A percentile compares a stretch with the other conserved stretches of the same genome.
phyloP scores from a whole-genome alignment of 495 filamentous ascomycete genomes.

The Penicillium roqueforti region DNA sequence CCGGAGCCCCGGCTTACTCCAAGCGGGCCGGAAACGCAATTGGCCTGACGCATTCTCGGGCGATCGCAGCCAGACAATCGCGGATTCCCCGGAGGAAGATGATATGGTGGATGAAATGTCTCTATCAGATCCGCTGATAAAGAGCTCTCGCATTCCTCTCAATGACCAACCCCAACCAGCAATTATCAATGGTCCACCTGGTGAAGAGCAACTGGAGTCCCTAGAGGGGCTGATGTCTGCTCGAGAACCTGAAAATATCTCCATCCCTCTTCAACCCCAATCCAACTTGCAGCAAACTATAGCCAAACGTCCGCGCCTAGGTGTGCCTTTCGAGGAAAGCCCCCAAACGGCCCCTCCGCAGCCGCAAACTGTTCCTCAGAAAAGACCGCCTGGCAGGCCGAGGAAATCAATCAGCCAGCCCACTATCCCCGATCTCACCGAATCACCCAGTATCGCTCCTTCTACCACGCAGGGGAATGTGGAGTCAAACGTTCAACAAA shows the following conservation, averaged over 20 bases:
- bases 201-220: neutral
- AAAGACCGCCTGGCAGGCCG: conserved; percentile 25
- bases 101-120: conserved; percentile 33
- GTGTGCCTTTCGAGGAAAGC: conserved; percentile 5
- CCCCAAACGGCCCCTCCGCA: neutral
- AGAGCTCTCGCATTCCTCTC: conserved; percentile 26
- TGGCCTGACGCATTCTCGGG: conserved; percentile 33
- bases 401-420: conserved; percentile 30
- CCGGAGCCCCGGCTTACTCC: conserved; percentile 37
- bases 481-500: conserved; percentile 1
- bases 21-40: conserved; percentile 35
- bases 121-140: conserved; percentile 16
- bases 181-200: neutral
- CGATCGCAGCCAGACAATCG: conserved; percentile 26
- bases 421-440: conserved; percentile 11
- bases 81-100: conserved; percentile 41
- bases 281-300: conserved; percentile 14
- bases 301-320: conserved; percentile 34
- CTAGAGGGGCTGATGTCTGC: conserved; percentile 10
- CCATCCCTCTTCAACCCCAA: neutral
- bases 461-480: neutral
- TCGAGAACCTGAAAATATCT: neutral
- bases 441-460: conserved; percentile 12
- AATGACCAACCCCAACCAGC: conserved; percentile 15
- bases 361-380: conserved; percentile 13